Percentiles rank a stretch among this genome's conserved stretches.
phyloP scores from a whole-genome alignment of 2,329 filamentous ascomycete species.

The Gaeumannomyces tritici region DNA sequence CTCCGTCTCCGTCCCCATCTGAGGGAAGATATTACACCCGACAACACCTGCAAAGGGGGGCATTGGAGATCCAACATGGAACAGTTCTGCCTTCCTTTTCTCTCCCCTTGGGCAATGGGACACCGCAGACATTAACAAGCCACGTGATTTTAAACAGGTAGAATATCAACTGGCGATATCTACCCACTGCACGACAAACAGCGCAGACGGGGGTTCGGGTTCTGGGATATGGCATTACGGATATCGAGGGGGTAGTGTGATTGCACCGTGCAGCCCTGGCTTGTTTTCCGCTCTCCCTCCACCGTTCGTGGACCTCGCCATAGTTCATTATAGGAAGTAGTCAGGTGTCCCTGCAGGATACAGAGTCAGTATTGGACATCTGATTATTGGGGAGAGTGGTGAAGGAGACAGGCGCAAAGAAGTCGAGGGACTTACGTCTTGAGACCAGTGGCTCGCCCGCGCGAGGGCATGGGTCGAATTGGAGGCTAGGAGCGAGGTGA shows the following conservation, averaged over 20 bases:
- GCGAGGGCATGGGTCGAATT: slow-evolving; percentile 97
- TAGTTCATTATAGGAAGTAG: slow-evolving; percentile 77
- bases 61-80: background rate
- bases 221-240: background rate
- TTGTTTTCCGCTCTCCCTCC: background rate
- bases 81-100: background rate
- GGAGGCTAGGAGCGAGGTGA: slow-evolving; percentile 54
- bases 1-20: too few species aligned
- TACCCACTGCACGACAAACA: background rate
- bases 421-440: slow-evolving; percentile 48
- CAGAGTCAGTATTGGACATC: slow-evolving; percentile 6
- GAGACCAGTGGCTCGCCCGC: slow-evolving; percentile 99
- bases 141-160: background rate
- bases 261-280: background rate
- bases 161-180: background rate
- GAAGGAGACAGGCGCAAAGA: background rate
- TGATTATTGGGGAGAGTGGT: background rate
- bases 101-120: background rate
- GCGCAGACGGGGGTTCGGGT: background rate
- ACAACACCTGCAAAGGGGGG: background rate
- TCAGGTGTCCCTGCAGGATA: slow-evolving; percentile 65
- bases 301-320: background rate
- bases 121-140: background rate
- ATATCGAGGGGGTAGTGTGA: background rate
- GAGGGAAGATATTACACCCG: background rate